Conservation (phyloP, 2,329 filamentous ascomycete genomes). For the Pyrenophora teres region DNA sequence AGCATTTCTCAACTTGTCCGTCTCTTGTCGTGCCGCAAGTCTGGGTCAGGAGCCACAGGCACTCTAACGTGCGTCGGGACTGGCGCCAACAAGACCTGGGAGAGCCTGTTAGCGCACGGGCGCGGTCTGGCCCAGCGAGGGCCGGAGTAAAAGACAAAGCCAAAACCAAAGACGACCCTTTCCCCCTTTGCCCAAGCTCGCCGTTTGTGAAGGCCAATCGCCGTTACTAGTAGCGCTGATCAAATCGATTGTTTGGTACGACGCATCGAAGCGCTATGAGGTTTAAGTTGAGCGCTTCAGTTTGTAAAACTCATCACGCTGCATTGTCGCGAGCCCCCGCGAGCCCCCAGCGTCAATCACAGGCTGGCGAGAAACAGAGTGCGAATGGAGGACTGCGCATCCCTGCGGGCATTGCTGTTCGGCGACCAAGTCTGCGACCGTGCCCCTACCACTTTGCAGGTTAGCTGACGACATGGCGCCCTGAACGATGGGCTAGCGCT, state of each 20-base stretch:
- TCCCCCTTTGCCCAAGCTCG: conserved; percentile 26
- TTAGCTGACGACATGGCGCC: conserved; percentile 37
- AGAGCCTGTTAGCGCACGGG: conserved; percentile 34
- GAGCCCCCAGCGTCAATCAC: conserved; percentile 18
- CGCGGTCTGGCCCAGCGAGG: conserved; percentile 41
- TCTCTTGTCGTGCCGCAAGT: too few relatives aligned
- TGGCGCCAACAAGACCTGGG: conserved; percentile 41
- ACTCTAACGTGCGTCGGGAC: conserved; percentile 38
- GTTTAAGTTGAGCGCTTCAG: conserved; percentile 15
- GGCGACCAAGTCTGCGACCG: conserved; percentile 38
- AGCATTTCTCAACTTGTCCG: too few relatives aligned
- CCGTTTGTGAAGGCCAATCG: conserved; percentile 27
- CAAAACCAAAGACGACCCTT: conserved; percentile 26
- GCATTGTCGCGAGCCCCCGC: conserved; percentile 12
- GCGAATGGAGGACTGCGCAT: conserved; percentile 20
- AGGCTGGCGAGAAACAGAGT: conserved; percentile 12
- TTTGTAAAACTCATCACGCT: conserved; percentile 18
- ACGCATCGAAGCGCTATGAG: conserved; percentile 17
- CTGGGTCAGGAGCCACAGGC: conserved; percentile 32
- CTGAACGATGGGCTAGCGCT: conserved; percentile 33
- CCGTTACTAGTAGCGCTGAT: conserved; percentile 25
- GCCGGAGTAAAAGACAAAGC: conserved; percentile 41
- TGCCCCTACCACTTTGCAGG: conserved; percentile 30
- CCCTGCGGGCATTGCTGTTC: conserved; percentile 30
- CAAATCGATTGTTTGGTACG: conserved; percentile 10